phyloP scores from a whole-genome alignment of 352 stramenopile genomes.

The Globisporangium nagaii region DNA sequence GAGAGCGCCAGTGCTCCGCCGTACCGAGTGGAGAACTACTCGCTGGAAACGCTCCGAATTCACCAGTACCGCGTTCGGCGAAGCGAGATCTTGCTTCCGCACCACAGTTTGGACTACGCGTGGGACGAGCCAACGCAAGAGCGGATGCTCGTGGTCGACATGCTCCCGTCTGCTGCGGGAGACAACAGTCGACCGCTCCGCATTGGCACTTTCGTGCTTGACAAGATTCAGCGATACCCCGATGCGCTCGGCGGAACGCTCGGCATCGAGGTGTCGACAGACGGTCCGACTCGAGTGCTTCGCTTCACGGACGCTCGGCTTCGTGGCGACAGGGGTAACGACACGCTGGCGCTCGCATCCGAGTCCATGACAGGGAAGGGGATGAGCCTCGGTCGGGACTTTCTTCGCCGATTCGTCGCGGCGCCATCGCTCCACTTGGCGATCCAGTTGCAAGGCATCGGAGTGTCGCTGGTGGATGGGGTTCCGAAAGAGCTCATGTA shows the following conservation, averaged over 20 bases:
- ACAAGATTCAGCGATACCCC: conserved; percentile 77
- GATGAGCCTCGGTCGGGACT: conserved; percentile 6
- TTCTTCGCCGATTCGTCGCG: conserved; percentile 46
- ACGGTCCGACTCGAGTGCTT: conserved; percentile 84
- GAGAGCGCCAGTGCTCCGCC: conserved; percentile 71
- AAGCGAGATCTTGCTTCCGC: conserved; percentile 81
- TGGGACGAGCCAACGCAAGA: conserved; percentile 86
- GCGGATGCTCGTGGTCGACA: conserved; percentile 77
- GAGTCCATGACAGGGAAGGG: not conserved
- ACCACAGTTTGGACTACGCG: conserved; percentile 84
- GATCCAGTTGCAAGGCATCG: conserved; percentile 64
- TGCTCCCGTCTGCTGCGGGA: conserved; percentile 81
- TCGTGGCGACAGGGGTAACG: conserved; percentile 30
- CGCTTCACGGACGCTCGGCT: conserved; percentile 81
- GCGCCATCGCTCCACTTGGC: conserved; percentile 43
- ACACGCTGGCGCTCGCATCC: conserved; percentile 5
- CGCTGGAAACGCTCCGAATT: conserved; percentile 80
- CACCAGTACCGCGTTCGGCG: conserved; percentile 77
- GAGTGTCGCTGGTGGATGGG: conserved; percentile 71
- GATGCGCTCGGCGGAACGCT: conserved; percentile 70
- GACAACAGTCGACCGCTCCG: conserved; percentile 83
- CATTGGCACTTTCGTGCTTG: conserved; percentile 76
- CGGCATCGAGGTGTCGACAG: conserved; percentile 76
- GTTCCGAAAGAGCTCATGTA: conserved; percentile 79
- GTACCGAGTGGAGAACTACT: conserved; percentile 88